phyloP scores from a whole-genome alignment of 495 filamentous ascomycete genomes.

The Tuber brumale region DNA sequence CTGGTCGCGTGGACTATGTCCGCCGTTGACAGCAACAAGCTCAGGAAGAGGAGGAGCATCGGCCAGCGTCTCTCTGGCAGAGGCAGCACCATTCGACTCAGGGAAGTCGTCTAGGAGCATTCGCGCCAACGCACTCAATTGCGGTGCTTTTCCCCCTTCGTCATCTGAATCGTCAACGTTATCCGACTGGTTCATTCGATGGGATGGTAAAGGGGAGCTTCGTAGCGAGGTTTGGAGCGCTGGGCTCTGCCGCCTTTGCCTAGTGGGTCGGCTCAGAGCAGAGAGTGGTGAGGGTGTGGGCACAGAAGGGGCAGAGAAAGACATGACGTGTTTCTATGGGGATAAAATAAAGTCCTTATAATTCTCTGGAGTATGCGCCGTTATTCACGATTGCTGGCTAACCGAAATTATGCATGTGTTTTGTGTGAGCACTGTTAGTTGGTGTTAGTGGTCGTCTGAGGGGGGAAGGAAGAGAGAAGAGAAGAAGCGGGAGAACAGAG shows the following conservation, averaged over 20 bases:
- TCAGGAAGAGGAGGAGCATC: constrained; percentile 8
- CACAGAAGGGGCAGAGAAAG: constrained; percentile 24
- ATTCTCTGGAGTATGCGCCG: neutral
- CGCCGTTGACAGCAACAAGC: neutral
- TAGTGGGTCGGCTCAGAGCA: constrained; percentile 26
- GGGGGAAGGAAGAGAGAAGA: neutral
- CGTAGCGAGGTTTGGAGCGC: constrained; percentile 32
- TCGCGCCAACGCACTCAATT: constrained; percentile 38
- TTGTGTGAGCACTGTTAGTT: constrained; percentile 4
- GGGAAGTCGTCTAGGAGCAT: constrained; percentile 41
- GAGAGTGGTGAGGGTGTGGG: constrained; percentile 35
- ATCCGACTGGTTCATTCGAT: constrained; percentile 24
- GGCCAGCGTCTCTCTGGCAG: constrained; percentile 15
- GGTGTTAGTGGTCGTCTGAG: constrained; percentile 6
- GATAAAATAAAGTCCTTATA: constrained; percentile 9
- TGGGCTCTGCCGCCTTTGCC: constrained; percentile 35
- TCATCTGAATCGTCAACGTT: constrained; percentile 36
- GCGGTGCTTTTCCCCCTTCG: constrained; percentile 37
- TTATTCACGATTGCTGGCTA: constrained; percentile 7
- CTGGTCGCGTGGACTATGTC: constrained; percentile 20
- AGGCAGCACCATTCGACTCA: constrained; percentile 15
- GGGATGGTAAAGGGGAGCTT: constrained; percentile 27
- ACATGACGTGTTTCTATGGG: constrained; percentile 11
- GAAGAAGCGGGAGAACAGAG: constrained; percentile 17
- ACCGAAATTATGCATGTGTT: constrained; percentile 16